These are phyloP conservation scores for Flaveria linearis DNA, from an alignment of 129 eudicot species.

Conservation along the genomic window DNA sequence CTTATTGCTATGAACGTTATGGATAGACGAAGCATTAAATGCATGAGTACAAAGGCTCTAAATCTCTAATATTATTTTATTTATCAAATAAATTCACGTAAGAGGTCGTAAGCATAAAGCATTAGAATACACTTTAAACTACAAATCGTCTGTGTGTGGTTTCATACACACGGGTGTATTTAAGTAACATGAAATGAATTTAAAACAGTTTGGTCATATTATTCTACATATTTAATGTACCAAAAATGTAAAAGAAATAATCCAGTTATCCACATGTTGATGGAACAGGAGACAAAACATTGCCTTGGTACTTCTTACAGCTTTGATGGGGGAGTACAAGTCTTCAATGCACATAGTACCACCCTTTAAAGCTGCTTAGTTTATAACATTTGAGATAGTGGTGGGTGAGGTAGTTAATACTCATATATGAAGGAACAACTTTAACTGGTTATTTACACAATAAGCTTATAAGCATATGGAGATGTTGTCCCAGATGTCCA, in stretches of 20 bases:
- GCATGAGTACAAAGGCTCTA: no score
- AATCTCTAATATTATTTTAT: no score
- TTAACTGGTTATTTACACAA: conserved; percentile 30
- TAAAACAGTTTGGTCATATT: not conserved
- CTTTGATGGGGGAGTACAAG: conserved; percentile 10
- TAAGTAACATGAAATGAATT: not conserved
- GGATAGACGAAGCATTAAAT: no score
- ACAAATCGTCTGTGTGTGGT: not conserved
- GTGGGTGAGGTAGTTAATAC: conserved; percentile 35
- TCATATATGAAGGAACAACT: conserved; percentile 25
- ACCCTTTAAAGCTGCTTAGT: conserved; percentile 18
- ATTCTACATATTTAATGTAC: not conserved
- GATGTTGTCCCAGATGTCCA: conserved; percentile 29
- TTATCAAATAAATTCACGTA: no score
- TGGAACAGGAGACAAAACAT: conserved; percentile 28
- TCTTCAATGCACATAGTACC: conserved; percentile 29
- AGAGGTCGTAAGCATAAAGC: no score
- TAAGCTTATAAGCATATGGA: conserved; percentile 29
- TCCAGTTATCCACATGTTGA: conserved; percentile 6
- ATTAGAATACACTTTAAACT: not conserved
- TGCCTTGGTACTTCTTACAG: conserved; percentile 8
- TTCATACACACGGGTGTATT: no score
- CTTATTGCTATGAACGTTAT: no score
- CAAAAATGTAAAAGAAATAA: not conserved
- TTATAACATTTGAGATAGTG: conserved; percentile 17